phyloP scores from a whole-genome alignment of 352 stramenopile genomes.

The Globisporangium paddicum region DNA sequence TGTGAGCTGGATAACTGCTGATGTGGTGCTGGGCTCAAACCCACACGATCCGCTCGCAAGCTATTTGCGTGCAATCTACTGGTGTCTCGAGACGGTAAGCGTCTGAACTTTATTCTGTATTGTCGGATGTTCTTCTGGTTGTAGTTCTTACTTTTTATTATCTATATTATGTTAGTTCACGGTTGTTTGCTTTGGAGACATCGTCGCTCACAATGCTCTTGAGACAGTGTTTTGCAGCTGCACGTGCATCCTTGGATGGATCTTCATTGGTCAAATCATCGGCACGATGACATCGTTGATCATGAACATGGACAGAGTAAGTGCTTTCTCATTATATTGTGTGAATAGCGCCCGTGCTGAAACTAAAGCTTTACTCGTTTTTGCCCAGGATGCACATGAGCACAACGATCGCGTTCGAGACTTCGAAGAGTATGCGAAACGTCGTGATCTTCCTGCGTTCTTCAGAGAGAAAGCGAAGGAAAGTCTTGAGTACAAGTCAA shows the following conservation, averaged over 20 bases:
- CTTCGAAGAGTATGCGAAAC: slow-evolving; percentile 24
- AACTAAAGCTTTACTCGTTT: neutral
- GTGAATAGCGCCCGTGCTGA: no score
- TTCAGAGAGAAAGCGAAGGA: slow-evolving; percentile 18
- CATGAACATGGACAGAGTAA: slow-evolving; percentile 10
- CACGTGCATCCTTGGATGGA: slow-evolving; percentile 18
- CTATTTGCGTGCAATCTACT: slow-evolving; percentile 21
- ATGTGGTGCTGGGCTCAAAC: neutral
- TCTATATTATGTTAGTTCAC: slow-evolving; percentile 13
- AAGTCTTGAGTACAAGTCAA: slow-evolving; percentile 17
- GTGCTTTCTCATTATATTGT: no score
- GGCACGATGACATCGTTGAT: slow-evolving; percentile 23
- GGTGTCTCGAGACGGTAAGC: slow-evolving; percentile 20
- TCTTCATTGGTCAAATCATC: slow-evolving; percentile 25
- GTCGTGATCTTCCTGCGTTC: slow-evolving; percentile 12
- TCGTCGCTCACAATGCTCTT: slow-evolving; percentile 12
- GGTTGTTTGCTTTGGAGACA: slow-evolving; percentile 24
- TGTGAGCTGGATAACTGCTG: neutral
- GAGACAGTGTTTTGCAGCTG: slow-evolving; percentile 16
- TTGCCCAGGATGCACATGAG: slow-evolving; percentile 11
- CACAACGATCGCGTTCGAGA: slow-evolving; percentile 20
- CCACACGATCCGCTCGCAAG: neutral
- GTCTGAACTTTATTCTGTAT: neutral
- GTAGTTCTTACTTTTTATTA: neutral
- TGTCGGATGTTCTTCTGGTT: neutral